Percentiles rank a stretch among this genome's conserved stretches.
Evolutionary conservation across 495 filamentous ascomycete genomes (phyloP).

Genomic region (Aspergillus egyptiacus): DNA sequence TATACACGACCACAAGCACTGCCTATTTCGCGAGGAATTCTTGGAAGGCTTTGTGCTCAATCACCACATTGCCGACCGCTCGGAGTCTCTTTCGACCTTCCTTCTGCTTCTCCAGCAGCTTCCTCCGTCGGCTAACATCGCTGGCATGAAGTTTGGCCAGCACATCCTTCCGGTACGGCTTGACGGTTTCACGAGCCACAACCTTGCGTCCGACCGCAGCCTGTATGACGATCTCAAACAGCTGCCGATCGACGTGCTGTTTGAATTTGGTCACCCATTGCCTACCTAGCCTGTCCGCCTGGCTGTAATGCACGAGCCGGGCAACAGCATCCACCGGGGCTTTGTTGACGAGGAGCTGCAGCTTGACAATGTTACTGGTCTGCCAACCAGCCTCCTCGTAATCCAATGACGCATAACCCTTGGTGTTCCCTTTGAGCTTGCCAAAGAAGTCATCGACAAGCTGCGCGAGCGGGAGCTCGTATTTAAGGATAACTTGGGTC

Average conservation of each 20-base stretch:
- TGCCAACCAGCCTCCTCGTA: slow-evolving; percentile 94
- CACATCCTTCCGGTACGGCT: slow-evolving; percentile 94
- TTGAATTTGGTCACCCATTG: slow-evolving; percentile 96
- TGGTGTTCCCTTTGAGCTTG: slow-evolving; percentile 85
- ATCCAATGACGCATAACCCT: slow-evolving; percentile 78
- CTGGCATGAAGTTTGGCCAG: slow-evolving; percentile 88
- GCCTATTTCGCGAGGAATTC: slow-evolving; percentile 64
- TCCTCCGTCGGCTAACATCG: slow-evolving; percentile 74
- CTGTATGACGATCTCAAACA: slow-evolving; percentile 96
- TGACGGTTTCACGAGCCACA: slow-evolving; percentile 89
- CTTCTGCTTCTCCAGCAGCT: slow-evolving; percentile 95
- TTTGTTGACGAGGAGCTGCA: slow-evolving; percentile 92
- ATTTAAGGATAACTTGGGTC: slow-evolving; percentile 94
- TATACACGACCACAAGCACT: not conserved
- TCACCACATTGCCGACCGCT: slow-evolving; percentile 70
- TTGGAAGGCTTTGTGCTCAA: slow-evolving; percentile 92
- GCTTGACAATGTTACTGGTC: slow-evolving; percentile 72
- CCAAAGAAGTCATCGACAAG: slow-evolving; percentile 97
- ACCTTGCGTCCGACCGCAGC: slow-evolving; percentile 78
- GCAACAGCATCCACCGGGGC: slow-evolving; percentile 90
- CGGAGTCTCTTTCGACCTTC: slow-evolving; percentile 83
- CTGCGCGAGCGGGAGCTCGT: slow-evolving; percentile 78
- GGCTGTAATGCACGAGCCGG: slow-evolving; percentile 74
- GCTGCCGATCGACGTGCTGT: slow-evolving; percentile 88
- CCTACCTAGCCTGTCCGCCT: slow-evolving; percentile 68